Percentiles rank a stretch among this genome's conserved stretches.
phyloP scores from a whole-genome alignment of 2,329 filamentous ascomycete genomes.

The Triangularia verruculosa region DNA sequence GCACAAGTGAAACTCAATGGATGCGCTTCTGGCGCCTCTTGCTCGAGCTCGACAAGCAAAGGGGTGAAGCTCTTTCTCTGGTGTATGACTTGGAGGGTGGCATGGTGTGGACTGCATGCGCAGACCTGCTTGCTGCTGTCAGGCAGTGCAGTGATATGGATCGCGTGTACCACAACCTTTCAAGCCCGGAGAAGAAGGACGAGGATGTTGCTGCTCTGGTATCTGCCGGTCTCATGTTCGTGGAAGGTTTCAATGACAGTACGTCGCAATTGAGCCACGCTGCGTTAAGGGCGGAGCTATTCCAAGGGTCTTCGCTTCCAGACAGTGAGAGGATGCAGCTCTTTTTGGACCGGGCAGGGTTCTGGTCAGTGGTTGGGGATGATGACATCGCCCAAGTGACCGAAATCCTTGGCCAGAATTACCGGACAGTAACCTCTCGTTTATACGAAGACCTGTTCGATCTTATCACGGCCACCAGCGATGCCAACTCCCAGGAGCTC shows the following conservation, averaged over 20 bases:
- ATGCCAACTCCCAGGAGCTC: conserved; percentile 45
- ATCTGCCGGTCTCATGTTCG: conserved; percentile 66
- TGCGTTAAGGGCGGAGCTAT: conserved; percentile 69
- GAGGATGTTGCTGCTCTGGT: conserved; percentile 61
- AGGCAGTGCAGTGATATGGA: conserved; percentile 78
- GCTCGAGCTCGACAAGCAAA: conserved; percentile 79
- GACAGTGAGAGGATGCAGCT: conserved; percentile 71
- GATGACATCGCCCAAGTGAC: conserved; percentile 73
- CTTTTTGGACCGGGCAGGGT: conserved; percentile 75
- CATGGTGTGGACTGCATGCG: conserved; percentile 79
- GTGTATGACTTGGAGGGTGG: conserved; percentile 68
- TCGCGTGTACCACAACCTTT: conserved; percentile 66
- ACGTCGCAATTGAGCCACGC: conserved; percentile 66
- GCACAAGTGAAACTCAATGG: conserved; percentile 80
- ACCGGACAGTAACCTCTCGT: conserved; percentile 54
- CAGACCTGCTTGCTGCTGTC: conserved; percentile 76
- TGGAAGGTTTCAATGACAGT: conserved; percentile 66
- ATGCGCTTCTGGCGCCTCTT: conserved; percentile 83
- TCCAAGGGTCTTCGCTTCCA: conserved; percentile 67
- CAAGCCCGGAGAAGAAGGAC: conserved; percentile 50
- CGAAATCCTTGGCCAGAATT: conserved; percentile 64
- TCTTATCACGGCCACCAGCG: conserved; percentile 44
- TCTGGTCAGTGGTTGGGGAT: conserved; percentile 76
- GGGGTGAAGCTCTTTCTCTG: conserved; percentile 77
- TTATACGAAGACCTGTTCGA: conserved; percentile 53